Percentiles rank a stretch among this genome's conserved stretches.
phyloP scores from a whole-genome alignment of 352 stramenopile genomes.

The Phytopythium cucurbitacearum region DNA sequence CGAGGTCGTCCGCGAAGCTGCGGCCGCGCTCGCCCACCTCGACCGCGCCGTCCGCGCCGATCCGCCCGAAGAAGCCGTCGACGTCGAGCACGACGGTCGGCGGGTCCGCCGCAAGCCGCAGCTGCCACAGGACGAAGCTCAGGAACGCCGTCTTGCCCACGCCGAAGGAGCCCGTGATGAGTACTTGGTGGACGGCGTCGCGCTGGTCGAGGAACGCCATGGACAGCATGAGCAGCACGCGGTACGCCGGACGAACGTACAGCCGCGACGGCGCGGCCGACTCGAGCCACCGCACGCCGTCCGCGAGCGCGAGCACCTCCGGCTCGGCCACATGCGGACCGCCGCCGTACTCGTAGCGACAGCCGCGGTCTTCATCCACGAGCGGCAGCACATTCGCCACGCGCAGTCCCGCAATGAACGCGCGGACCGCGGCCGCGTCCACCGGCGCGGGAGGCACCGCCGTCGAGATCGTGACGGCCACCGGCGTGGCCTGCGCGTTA shows the following conservation, averaged over 20 bases:
- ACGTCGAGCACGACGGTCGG: slow-evolving; percentile 27
- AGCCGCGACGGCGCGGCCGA: slow-evolving; percentile 4
- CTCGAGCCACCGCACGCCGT: slow-evolving; percentile 2
- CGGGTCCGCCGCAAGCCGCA: slow-evolving; percentile 9
- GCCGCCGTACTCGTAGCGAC: slow-evolving; percentile 2
- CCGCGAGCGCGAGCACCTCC: slow-evolving; percentile 5
- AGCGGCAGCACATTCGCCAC: no score
- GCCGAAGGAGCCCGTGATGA: slow-evolving; percentile 30
- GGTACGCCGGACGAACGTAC: slow-evolving; percentile 24
- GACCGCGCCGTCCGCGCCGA: slow-evolving; percentile 17
- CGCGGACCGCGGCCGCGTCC: not conserved
- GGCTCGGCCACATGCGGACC: not conserved
- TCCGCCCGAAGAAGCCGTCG: slow-evolving; percentile 22
- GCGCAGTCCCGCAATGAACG: no score
- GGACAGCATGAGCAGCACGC: slow-evolving; percentile 16
- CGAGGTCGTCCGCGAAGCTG: slow-evolving; percentile 24
- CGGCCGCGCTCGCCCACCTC: slow-evolving; percentile 11
- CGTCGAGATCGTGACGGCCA: no score
- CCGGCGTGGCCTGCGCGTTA: no score
- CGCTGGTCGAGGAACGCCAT: slow-evolving; percentile 22
- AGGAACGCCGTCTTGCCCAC: slow-evolving; percentile 39
- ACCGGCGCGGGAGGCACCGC: no score
- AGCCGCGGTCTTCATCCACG: not conserved
- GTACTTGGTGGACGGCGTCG: slow-evolving; percentile 14
- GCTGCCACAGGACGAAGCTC: slow-evolving; percentile 24